Base-by-base conservation (phyloP, 495 filamentous ascomycete species). In the Apiosordaria backusii region DNA sequence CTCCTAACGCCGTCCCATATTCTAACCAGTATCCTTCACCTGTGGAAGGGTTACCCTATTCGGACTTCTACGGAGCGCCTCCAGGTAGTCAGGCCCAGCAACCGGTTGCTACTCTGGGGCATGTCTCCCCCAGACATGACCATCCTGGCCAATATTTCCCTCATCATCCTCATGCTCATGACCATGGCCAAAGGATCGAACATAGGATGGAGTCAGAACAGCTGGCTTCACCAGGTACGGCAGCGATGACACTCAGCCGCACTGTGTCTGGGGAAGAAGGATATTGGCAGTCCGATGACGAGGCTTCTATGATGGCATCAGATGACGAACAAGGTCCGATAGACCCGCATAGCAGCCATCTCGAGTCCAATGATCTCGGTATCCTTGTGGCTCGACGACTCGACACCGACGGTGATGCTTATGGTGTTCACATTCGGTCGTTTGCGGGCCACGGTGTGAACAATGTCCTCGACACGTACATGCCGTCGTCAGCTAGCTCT, bases 391-490 rank as follows among this genome's bases (percentile, higher is more conserved):
- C 76, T 23, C 73, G 72, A 23, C 75, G 74, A 6, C 27, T 78
- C 18, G 74, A 75, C 9, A 70, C 70, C 21, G 60, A 74, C 0
- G 68, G 70, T 26, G 75, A 80, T 62, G 67, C 69, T 26, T 77
- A 77, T 50, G 79, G 77, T 22, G 75, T 75, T 6, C 73, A 73
- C 57, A 78, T 74, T 57, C 73, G 77, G 67, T 79, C 74, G 3
- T 78, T 81, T 82, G 85, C 70, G 58, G 77, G 72, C 27, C 70
- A 77, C 68, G 71, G 70, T 16, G 64, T 75, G 24, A 67, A 78
- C 1, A 89, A 91, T 63, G 81, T 93, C n/a, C 84, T 99, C 10
- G 86, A 90, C 13, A 85, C 85, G 1, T 98, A 99, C 69, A 82
- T 82, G 18, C 90, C 92, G 4, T 87, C 90, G 4, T 83, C 88